phyloP scores from a whole-genome alignment of 2,329 filamentous ascomycete species.

The Paecilomyces dactylethromorphus region DNA sequence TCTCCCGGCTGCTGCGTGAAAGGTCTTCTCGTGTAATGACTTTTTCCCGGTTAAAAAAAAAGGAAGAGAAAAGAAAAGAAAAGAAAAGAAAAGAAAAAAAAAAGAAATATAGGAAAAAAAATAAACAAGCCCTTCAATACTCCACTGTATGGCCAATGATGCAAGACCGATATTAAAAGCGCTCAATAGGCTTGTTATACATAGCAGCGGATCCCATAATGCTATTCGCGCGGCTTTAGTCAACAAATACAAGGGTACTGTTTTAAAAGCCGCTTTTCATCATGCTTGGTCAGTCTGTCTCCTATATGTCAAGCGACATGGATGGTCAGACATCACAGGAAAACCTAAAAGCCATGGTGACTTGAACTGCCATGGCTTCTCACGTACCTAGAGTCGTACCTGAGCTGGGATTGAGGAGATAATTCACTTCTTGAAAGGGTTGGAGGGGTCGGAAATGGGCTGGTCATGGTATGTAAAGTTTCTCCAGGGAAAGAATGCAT shows the following conservation, averaged over 20 bases:
- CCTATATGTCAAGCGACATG: background rate
- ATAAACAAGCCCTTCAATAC: background rate
- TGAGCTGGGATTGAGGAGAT: background rate
- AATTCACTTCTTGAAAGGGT: background rate
- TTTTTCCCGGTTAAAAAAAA: background rate
- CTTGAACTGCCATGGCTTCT: background rate
- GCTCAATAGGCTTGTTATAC: too few species aligned
- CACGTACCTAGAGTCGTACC: background rate
- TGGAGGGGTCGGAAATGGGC: background rate
- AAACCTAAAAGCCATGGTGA: background rate
- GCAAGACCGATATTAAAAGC: too few species aligned
- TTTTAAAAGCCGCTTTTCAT: background rate
- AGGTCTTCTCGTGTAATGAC: background rate
- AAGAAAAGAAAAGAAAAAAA: background rate
- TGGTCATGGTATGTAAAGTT: background rate
- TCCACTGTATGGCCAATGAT: background rate
- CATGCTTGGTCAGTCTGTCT: background rate
- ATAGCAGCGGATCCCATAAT: too few species aligned
- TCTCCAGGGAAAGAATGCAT: background rate
- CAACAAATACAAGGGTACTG: too few species aligned
- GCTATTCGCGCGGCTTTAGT: too few species aligned
- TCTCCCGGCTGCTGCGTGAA: background rate
- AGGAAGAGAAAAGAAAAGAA: background rate
- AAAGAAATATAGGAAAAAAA: background rate
- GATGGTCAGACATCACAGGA: background rate